A percentile compares a stretch with the other conserved stretches of the same genome.
These are phyloP conservation scores for Nemania sp. DNA, from an alignment of 2,329 filamentous ascomycete genomes.

Conservation along the genomic window DNA sequence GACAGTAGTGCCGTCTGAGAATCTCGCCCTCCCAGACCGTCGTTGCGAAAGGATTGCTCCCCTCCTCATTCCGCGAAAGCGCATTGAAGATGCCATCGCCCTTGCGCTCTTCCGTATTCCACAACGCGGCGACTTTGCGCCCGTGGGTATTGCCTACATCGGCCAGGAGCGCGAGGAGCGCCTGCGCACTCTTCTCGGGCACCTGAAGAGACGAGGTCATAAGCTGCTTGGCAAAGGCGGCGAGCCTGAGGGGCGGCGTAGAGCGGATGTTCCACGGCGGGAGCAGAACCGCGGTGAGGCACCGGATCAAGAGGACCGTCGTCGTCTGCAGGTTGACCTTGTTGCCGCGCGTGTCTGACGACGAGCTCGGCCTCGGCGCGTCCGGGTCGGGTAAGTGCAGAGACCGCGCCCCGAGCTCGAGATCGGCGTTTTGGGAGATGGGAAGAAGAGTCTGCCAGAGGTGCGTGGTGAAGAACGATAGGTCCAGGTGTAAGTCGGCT, in stretches of 20 bases:
- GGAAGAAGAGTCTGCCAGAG: slow-evolving; percentile 85
- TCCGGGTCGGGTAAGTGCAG: slow-evolving; percentile 71
- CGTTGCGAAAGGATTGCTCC: slow-evolving; percentile 85
- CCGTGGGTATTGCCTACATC: slow-evolving; percentile 81
- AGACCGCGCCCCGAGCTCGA: slow-evolving; percentile 78
- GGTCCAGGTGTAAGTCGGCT: slow-evolving; percentile 79
- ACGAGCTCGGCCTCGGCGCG: slow-evolving; percentile 35
- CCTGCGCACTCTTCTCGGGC: slow-evolving; percentile 85
- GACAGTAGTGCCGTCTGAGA: slow-evolving; percentile 81
- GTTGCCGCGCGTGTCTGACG: slow-evolving; percentile 50
- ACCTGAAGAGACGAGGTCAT: slow-evolving; percentile 80
- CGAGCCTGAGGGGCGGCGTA: slow-evolving; percentile 81
- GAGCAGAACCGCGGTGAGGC: slow-evolving; percentile 78
- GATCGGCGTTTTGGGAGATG: slow-evolving; percentile 78
- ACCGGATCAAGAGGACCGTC: slow-evolving; percentile 86
- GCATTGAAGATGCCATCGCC: slow-evolving; percentile 87
- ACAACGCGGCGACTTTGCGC: slow-evolving; percentile 80
- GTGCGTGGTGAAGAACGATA: slow-evolving; percentile 93
- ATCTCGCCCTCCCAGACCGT: slow-evolving; percentile 95
- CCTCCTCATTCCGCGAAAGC: slow-evolving; percentile 72
- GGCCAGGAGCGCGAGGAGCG: slow-evolving; percentile 74
- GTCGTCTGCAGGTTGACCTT: slow-evolving; percentile 96
- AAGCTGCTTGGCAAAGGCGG: slow-evolving; percentile 90
- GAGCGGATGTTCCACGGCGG: slow-evolving; percentile 73
- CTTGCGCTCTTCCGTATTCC: slow-evolving; percentile 91